Evolutionary conservation across 495 filamentous ascomycete genomes (phyloP), one percentile per base, ranked within the genome.

Genomic region (Penicillium antarcticum): DNA sequence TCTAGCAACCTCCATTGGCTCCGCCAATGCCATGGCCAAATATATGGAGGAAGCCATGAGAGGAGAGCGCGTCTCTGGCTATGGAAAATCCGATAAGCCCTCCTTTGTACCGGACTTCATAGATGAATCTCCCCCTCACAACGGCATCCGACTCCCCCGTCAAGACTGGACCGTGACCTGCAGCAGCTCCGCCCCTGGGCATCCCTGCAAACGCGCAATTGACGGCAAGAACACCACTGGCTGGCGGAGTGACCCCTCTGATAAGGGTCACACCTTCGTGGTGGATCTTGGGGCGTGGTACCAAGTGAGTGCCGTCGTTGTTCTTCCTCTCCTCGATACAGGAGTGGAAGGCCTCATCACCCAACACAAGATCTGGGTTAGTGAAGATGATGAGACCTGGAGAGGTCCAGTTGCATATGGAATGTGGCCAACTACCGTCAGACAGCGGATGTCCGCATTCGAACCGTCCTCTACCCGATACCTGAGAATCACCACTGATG

Each of bases 361-460:
- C 16, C 54, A 69, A 31, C 72, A 79, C 45, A 52, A 52, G n/a
- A 56, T 79, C 17, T 64, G 61, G 26, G 16, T 73, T 11, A 78
- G 76, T 58, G 46, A 42, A 0, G 71, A 82, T 39, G 63, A 63
- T 9, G 48, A 47, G 5, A 67, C 37, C 14, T 79, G 67, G 67
- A 61, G 31, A 8, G 42, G 48, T 3, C 53, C 53, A 3, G 72
- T 76, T 6, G 73, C 77, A 2, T 68, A 66, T 45, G 79, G 76
- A 10, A 74, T 68, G 6, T 82, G 73, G 64, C 45, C 65, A 9
- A 66, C 70, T 11, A 67, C 68, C 23, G 63, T 63, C 4, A 66
- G 68, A 6, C 61, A 61, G 34, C 73, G 75, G 50, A 60, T 71
- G 12, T 63, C 69, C 13, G 70, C 67, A 32, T 77, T 74, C 40